Evolutionary conservation across 306 rosid genomes (phyloP), one percentile per base, ranked within the genome.

Genomic region (Abrus pulchellus): DNA sequence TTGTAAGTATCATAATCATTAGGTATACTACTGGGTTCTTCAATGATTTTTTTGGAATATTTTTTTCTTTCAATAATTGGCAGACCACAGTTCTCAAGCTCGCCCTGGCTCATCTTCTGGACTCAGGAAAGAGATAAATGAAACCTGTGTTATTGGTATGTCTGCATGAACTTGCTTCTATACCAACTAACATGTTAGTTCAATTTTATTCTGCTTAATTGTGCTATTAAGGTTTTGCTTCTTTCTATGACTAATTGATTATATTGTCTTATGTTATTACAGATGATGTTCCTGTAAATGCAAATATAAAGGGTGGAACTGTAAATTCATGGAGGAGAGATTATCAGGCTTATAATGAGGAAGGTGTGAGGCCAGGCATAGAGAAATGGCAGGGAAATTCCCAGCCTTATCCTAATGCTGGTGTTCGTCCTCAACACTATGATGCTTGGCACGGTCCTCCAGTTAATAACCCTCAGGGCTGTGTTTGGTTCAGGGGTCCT

Each of bases 401-500:
- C 73, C 97, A 90, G 38, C 86, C 88, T 81, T 91, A 86, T 84
- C 92, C 97, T 79, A 86, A 86, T 85, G 45, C 92, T 69, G 85
- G 83, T 79, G 77, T 85, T 68, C 88, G 90, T 77, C 89, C 94
- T 63, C 97, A 85, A 61, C 97, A 89, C 83, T 93, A 77, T 85
- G 98, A 93, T 60, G 87, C 88, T 67, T 93, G 99, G 99, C 92
- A 79, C 80, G 95, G 93, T 75, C 82, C 88, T 76, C 92, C 94
- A 29, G 87, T 88, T 45, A 90, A 87, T 80, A 89, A 82, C 75
- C 97, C 97, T 60, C 99, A 92, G 84, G 90, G 91, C 47, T 92
- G 97, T 72, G 90, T 89, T 75, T 95, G 97, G 97, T 95, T 88
- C 77, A 84, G 99, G 84, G 97, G 98, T 76, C 99, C 96, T 64